phyloP scores from a whole-genome alignment of 2,329 filamentous ascomycete genomes.

The Diaporthe batatas region DNA sequence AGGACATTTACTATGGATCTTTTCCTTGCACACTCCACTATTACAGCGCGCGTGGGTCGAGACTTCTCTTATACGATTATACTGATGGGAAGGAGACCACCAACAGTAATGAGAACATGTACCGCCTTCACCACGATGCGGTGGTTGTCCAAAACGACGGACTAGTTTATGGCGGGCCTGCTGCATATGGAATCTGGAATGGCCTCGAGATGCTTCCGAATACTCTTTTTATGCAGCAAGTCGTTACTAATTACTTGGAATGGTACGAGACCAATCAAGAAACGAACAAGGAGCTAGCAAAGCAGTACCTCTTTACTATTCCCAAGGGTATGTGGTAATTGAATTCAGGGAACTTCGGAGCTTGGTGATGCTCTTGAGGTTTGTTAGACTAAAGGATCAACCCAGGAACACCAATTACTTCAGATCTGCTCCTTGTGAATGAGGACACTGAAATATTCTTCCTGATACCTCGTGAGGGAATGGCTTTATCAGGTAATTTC shows the following conservation, averaged over 20 bases:
- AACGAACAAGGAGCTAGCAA: not conserved
- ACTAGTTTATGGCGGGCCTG: slow-evolving; percentile 1
- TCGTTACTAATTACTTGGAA: not conserved
- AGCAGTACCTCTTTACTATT: slow-evolving; percentile 3
- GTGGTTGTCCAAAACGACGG: slow-evolving; percentile 14
- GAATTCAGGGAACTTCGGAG: not conserved
- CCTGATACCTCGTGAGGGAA: slow-evolving; percentile 4
- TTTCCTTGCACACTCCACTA: slow-evolving; percentile 14
- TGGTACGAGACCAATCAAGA: slow-evolving; percentile 7
- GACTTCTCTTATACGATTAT: slow-evolving; percentile 4
- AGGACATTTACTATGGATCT: not conserved
- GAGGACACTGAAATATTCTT: slow-evolving; percentile 4
- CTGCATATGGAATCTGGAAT: slow-evolving; percentile 6
- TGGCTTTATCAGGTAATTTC: slow-evolving; percentile 3
- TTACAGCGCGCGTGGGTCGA: not conserved
- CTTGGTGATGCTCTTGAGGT: not conserved
- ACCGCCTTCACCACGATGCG: slow-evolving; percentile 7
- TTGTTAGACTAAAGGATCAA: not conserved
- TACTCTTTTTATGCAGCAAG: slow-evolving; percentile 8
- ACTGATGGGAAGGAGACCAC: slow-evolving; percentile 7
- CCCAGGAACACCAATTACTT: slow-evolving; percentile 14
- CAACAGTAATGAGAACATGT: not conserved
- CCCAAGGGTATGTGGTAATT: not conserved
- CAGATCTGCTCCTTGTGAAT: not conserved
- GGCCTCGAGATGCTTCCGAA: slow-evolving; percentile 18